These are phyloP conservation scores for Ajuga chamaepitys DNA, from an alignment of 257 asterid species.

Conservation along the genomic window DNA sequence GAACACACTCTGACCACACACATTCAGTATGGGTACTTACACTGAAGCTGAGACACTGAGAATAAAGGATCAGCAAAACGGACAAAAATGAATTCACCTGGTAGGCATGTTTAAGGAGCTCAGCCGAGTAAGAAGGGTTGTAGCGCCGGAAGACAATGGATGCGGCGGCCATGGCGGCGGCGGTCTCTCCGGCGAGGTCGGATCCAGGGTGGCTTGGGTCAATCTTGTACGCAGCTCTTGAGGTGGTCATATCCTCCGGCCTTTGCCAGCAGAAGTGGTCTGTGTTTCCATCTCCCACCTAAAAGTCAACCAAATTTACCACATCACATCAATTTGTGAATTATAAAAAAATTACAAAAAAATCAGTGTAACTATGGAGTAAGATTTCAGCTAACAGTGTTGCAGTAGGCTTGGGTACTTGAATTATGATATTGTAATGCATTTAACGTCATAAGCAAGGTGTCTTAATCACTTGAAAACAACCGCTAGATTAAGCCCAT, in stretches of 20 bases:
- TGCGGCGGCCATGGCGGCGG: slow-evolving; percentile 97
- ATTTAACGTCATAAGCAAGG: background rate
- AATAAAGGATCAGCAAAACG: background rate
- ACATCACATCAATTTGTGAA: slow-evolving; percentile 9
- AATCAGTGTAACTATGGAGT: background rate
- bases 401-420: background rate
- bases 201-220: slow-evolving; percentile 85
- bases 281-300: slow-evolving; percentile 95
- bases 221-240: slow-evolving; percentile 66
- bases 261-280: slow-evolving; percentile 97
- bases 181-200: slow-evolving; percentile 94
- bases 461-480: slow-evolving; percentile 13
- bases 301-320: slow-evolving; percentile 1
- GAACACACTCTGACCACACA: slow-evolving; percentile 10
- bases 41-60: background rate
- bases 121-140: slow-evolving; percentile 56
- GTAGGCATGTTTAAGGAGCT: slow-evolving; percentile 67
- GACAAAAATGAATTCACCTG: slow-evolving; percentile 47
- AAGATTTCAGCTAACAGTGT: background rate
- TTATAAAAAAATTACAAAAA: background rate
- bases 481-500: background rate
- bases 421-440: slow-evolving; percentile 7
- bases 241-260: slow-evolving; percentile 94
- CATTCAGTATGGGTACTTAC: slow-evolving; percentile 5
- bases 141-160: slow-evolving; percentile 75